phyloP scores from a whole-genome alignment of 768 basidiomycete genomes.

The Lactifluus subvellereus region DNA sequence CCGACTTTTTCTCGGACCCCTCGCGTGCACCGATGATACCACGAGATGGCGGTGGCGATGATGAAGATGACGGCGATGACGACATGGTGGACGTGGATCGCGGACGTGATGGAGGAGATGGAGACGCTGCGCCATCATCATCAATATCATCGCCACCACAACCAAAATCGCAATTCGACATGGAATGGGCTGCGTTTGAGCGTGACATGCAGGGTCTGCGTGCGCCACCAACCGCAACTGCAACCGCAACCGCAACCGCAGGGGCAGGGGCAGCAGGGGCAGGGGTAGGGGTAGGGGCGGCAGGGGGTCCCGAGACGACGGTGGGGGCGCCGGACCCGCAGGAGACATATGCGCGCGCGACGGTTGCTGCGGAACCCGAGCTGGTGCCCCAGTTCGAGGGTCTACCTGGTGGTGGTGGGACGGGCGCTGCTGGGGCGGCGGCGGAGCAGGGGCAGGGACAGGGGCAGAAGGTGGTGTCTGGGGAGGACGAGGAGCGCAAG shows the following conservation, averaged over 20 bases:
- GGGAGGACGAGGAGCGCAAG: slow-evolving; percentile 40
- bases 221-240: not conserved
- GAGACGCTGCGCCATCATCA: slow-evolving; percentile 23
- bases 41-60: slow-evolving; percentile 35
- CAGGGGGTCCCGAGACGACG: not conserved
- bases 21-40: slow-evolving; percentile 41
- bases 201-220: slow-evolving; percentile 38
- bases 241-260: too few relatives aligned
- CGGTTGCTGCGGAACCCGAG: slow-evolving; percentile 63
- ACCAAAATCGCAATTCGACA: slow-evolving; percentile 43
- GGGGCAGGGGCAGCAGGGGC: too few relatives aligned
- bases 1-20: slow-evolving; percentile 79
- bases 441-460: slow-evolving; percentile 19
- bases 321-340: slow-evolving; percentile 23
- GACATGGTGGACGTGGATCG: slow-evolving; percentile 7
- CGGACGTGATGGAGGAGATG: too few relatives aligned
- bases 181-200: slow-evolving; percentile 72
- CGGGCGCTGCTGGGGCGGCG: slow-evolving; percentile 27
- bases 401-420: slow-evolving; percentile 35
- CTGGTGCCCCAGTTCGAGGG: slow-evolving; percentile 43
- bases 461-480: slow-evolving; percentile 34
- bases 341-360: slow-evolving; percentile 63
- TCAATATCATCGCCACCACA: slow-evolving; percentile 26
- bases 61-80: slow-evolving; percentile 28
- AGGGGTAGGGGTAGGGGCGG: too few relatives aligned